Evolutionary conservation across 2,329 filamentous ascomycete genomes (phyloP), one percentile per base, ranked within the genome.

Genomic region (Periconia sp.): DNA sequence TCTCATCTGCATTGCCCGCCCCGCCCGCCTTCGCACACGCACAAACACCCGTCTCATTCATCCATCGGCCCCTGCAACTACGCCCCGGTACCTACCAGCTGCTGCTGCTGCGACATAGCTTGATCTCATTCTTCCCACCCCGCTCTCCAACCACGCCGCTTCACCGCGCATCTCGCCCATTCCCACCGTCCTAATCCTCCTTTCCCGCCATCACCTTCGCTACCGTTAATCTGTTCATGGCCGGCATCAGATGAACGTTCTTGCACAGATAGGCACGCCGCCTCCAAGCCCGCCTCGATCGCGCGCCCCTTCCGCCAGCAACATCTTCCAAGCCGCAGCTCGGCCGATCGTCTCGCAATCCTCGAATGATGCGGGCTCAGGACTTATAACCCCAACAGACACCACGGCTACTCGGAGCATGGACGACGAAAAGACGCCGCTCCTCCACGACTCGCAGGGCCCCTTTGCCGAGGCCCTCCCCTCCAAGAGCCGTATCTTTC

Each of bases 171-270:
- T 35, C 41, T 6, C 43, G 27, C 30, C 45, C 20, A 18, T 37
- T 44, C 2, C 42, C 5, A 15, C 6, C 8, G 6, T 2, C 42
- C 2, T n/a, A 27, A 23, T 5, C 9, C 14, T 23, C 42, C 7
- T 11, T 23, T 27, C 42, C 18, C 15, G 6, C 3, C 33, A 37
- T 11, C 23, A 27, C 23, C 8, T 11, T 37, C 33, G 33, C 33
- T n/a, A n/a, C 33, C 33, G 6, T 5, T n/a, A n/a, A 6, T 11
- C 33, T 37, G 56, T 64, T 72, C 71, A 81, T 81, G 79, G 76
- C 78, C 72, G 69, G 62, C 63, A 67, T 71, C 75, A 76, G 81
- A 97, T 97, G 93, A 97, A 97, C 79, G 91, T 96, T 75, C 85
- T 97, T 74, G 94, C 91, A 70, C 86, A 90, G 73, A 84, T 86